These are phyloP conservation scores for Rhododendron simsii DNA, from an alignment of 148 eudicot species.

Conservation along the genomic window DNA sequence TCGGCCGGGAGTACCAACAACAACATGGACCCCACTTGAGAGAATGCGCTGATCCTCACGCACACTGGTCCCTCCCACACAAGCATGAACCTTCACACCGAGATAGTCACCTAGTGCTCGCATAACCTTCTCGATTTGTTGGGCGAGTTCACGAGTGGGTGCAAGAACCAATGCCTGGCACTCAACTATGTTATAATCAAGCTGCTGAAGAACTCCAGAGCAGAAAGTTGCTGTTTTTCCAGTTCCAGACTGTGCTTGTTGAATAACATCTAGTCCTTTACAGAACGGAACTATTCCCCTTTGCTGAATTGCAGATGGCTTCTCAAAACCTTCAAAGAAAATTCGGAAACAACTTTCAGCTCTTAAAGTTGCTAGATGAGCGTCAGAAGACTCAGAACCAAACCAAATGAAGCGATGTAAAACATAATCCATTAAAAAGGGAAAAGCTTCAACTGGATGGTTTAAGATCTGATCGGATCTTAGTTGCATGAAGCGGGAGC, in stretches of 20 bases:
- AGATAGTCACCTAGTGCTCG: slow-evolving; percentile 50
- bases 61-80: slow-evolving; percentile 46
- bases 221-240: slow-evolving; percentile 51
- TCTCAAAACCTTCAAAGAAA: slow-evolving; percentile 36
- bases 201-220: slow-evolving; percentile 45
- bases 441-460: neutral
- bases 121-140: slow-evolving; percentile 51
- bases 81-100: slow-evolving; percentile 47
- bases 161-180: slow-evolving; percentile 54
- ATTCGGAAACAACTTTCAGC: neutral
- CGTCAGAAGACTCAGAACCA: neutral
- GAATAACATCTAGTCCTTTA: slow-evolving; percentile 48
- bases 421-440: neutral
- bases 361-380: neutral
- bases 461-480: neutral
- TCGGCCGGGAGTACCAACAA: slow-evolving; percentile 55
- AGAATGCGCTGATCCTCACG: slow-evolving; percentile 49
- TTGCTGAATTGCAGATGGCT: slow-evolving; percentile 50
- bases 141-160: slow-evolving; percentile 48
- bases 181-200: slow-evolving; percentile 33
- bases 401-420: neutral
- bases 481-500: no score
- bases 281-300: slow-evolving; percentile 50
- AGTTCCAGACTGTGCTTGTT: slow-evolving; percentile 29
- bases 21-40: slow-evolving; percentile 45